Percentiles rank a stretch among this genome's conserved stretches.
Evolutionary conservation across 1,284 basidiomycete genomes (phyloP).

Genomic region (Cerrena zonata): DNA sequence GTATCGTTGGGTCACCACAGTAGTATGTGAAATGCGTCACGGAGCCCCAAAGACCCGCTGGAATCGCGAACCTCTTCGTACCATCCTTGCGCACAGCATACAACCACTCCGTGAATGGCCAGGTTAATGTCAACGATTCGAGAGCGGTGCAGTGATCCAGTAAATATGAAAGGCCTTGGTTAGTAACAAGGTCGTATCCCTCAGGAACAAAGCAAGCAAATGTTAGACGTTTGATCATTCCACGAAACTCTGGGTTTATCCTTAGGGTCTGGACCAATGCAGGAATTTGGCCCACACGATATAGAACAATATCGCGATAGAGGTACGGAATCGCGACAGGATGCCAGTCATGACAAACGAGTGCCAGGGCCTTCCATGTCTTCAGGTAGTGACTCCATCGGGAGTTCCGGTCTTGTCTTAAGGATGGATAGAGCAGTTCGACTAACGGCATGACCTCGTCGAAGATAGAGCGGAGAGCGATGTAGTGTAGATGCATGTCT

Average conservation of each 20-base stretch:
- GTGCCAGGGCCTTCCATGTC: slow-evolving; percentile 2
- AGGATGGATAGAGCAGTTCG: slow-evolving; percentile 3
- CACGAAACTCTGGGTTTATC: background rate
- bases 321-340: slow-evolving; percentile 3
- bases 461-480: slow-evolving; percentile 3
- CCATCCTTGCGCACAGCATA: too few species aligned
- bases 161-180: background rate
- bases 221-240: background rate
- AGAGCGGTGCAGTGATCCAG: background rate
- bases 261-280: slow-evolving; percentile 5
- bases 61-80: too few species aligned
- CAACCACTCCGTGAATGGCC: background rate
- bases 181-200: background rate
- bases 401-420: slow-evolving; percentile 1
- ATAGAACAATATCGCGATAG: slow-evolving; percentile 8
- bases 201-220: background rate
- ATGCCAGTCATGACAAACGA: slow-evolving; percentile 9
- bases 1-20: too few species aligned
- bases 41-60: too few species aligned
- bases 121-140: background rate
- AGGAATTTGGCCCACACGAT: slow-evolving; percentile 7
- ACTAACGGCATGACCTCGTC: background rate
- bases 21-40: too few species aligned
- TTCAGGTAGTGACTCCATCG: slow-evolving; percentile 5
- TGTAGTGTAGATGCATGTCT: background rate